Percentiles rank a stretch among this genome's conserved stretches.
Conservation (phyloP, 805 yeast species). For the Candida michaelii region DNA sequence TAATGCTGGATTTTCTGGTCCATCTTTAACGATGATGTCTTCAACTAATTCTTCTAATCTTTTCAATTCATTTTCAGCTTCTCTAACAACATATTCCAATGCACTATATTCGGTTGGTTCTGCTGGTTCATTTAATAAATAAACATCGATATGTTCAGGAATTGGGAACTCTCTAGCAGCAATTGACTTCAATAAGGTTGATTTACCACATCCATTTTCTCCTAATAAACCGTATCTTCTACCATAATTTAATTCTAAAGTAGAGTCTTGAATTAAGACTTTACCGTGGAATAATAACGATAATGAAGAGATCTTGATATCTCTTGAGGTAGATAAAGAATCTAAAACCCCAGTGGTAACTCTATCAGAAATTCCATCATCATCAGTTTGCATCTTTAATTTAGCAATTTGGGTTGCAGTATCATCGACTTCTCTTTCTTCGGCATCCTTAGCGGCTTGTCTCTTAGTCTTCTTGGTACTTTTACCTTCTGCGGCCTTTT, state of each 20-base stretch:
- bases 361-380: constrained; percentile 93
- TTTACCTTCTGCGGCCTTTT: constrained; percentile 63
- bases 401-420: constrained; percentile 77
- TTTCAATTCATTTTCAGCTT: constrained; percentile 91
- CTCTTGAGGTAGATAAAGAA: constrained; percentile 86
- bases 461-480: constrained; percentile 61
- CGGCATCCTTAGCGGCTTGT: constrained; percentile 54
- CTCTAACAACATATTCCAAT: constrained; percentile 92
- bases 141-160: constrained; percentile 88
- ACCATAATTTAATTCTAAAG: constrained; percentile 91
- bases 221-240: constrained; percentile 97
- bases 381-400: constrained; percentile 89
- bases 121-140: constrained; percentile 95
- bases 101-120: constrained; percentile 91
- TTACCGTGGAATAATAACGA: constrained; percentile 96
- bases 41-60: constrained; percentile 90
- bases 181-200: constrained; percentile 87
- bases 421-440: constrained; percentile 53
- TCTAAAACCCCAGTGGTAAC: constrained; percentile 97
- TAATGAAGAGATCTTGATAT: constrained; percentile 85
- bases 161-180: constrained; percentile 97
- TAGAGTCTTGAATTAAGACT: constrained; percentile 89
- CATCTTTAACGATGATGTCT: constrained; percentile 82
- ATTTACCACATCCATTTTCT: constrained; percentile 98
- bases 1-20: constrained; percentile 85